Conservation (phyloP, 352 stramenopile species). For the Pythium rhizo-oryzae region DNA sequence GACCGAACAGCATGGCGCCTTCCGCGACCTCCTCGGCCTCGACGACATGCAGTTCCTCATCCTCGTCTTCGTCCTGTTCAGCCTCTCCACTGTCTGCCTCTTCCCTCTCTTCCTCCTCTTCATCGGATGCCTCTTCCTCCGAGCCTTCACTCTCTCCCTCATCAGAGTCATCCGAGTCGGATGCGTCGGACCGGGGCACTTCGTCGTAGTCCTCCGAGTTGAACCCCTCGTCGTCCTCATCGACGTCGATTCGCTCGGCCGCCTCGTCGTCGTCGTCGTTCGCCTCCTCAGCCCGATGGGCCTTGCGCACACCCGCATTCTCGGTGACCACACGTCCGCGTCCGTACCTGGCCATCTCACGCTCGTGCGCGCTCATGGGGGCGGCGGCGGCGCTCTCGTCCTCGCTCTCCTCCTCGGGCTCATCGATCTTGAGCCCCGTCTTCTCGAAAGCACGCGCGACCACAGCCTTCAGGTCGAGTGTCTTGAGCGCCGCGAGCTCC, state of each 20-base stretch:
- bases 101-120: conserved; percentile 11
- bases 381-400: conserved; percentile 25
- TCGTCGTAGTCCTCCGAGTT: conserved; percentile 50
- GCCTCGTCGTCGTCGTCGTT: no score
- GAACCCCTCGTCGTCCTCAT: conserved; percentile 42
- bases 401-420: conserved; percentile 26
- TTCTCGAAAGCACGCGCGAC: conserved; percentile 43
- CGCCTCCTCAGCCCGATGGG: not conserved
- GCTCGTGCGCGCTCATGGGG: conserved; percentile 22
- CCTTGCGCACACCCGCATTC: not conserved
- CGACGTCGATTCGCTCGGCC: not conserved
- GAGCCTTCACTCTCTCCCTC: conserved; percentile 7
- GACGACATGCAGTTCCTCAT: conserved; percentile 8
- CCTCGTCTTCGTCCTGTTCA: not conserved
- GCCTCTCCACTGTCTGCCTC: no score
- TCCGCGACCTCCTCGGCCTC: conserved; percentile 13
- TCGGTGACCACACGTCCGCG: conserved; percentile 13
- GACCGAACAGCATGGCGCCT: conserved; percentile 5
- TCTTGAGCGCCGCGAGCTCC: conserved; percentile 62
- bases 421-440: conserved; percentile 44
- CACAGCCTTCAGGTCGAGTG: conserved; percentile 52
- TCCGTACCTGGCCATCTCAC: conserved; percentile 30
- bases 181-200: conserved; percentile 7
- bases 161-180: conserved; percentile 21
- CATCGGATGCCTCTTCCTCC: not conserved